Evolutionary conservation across 2,329 filamentous ascomycete genomes (phyloP), one percentile per base, ranked within the genome.

Genomic region (Graphilbum sp.): DNA sequence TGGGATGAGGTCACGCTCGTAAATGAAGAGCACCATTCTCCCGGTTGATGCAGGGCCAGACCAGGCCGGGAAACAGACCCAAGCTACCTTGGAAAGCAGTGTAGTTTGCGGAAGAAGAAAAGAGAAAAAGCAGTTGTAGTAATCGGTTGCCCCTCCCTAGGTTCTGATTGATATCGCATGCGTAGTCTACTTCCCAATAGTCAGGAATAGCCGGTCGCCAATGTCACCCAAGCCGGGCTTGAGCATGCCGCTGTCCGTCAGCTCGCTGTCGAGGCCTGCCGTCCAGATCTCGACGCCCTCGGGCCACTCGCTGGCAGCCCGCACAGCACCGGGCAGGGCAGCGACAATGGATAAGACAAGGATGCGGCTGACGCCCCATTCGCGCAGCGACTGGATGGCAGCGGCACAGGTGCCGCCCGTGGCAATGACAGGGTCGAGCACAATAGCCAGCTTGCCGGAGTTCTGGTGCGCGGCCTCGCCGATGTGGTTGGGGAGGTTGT

Each of bases 401-500:
- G 88, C 88, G 23, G 75, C 79, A 41, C 83, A 83, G 3, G 88
- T 96, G 1, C 84, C 85, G 29, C 88, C 88, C 0, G 90, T 96
- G 1, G 88, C 90, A 52, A 96, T 92, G 48, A 96, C 74, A 4
- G 88, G 90, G 54, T 96, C 88, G 35, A 94, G 72, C 39, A 95
- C 64, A 52, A 95, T 81, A 42, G 86, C 86, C 12, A 94, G 66
- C 42, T 56, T 64, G 33, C 61, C 61, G 32, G 54, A 49, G 29
- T 47, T 43, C 32, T 60, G 50, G 36, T 36, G 56, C 1, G 63
- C 56, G 4, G 60, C 53, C 25, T 58, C 54, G 30, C 54, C 47
- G 33, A 65, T 54, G 60, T 84, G 79, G 59, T 83, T 79, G 27
- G 86, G 86, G 17, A 95, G 76, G 59, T 94, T 94, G 67, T 95